Base-by-base conservation (phyloP, 2,329 filamentous ascomycete genomes). In the Diaporthe aspalathi region DNA sequence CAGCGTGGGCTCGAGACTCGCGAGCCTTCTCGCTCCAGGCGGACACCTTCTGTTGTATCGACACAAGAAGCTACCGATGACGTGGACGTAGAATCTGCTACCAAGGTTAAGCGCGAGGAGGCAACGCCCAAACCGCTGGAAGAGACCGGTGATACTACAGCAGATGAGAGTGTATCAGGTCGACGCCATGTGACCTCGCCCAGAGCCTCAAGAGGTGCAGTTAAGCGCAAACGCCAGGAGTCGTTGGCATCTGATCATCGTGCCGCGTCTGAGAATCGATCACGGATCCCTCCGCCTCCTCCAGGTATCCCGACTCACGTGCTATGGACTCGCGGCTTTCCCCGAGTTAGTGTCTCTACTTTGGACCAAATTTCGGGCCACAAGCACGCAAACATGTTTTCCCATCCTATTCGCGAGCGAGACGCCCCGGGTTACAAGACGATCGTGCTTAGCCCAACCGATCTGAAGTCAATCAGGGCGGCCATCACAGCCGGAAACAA, bases 311-410 rank as follows among this genome's bases (percentile, higher is more conserved):
- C 90, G 27, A 89, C 89, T 11, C 88, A 93, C 70, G 92, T 95
- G 6, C 84, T 93, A 50, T 93, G 92, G 85, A 94, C 93, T 17
- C 90, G 93, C 60, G 91, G 92, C 60, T 92, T 95, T 77, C 89
- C 91, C 45, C 90, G 92, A 75, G 93, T 94, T 17, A 92, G 91
- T 40, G 88, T 88, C 5, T 91, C 91, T 5, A 90, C 93, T 16
- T 85, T 95, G 74, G 93, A 94, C 77, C 91, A 94, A 76, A 93
- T 95, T 72, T 89, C 90, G 29, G 92, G 90, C 67, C 93, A 95
- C 79, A 91, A 92, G 43, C 89, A 93, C 75, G 93, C 92, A 56
- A 94, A 93, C 75, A 93, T 94, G 81, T 95, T 95, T 78, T 91
- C 92, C 35, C 91, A 91, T 68, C 91, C 92, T 1, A 87, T 95